Evolutionary conservation across 345 rosid genomes (phyloP).

Genomic region (Eucalyptus sp.): DNA sequence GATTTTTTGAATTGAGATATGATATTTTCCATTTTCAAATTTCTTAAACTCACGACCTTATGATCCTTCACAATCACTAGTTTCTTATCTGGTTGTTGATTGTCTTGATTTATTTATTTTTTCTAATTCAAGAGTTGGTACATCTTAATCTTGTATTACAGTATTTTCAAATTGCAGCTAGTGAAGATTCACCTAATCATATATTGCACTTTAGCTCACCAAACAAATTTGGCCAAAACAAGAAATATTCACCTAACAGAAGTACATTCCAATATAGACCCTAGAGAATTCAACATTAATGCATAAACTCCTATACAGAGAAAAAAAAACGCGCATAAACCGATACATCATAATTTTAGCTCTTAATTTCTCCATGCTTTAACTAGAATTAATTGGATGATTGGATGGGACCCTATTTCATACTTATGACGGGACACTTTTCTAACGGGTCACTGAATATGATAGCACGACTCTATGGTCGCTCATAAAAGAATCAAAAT

Average conservation of each 20-base stretch:
- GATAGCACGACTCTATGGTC: not conserved
- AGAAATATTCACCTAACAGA: not conserved
- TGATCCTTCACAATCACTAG: not conserved
- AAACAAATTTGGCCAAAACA: not conserved
- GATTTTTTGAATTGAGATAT: not conserved
- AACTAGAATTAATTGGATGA: not conserved
- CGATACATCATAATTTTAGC: not conserved
- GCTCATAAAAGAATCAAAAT: not conserved
- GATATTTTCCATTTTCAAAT: not conserved
- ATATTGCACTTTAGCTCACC: not conserved
- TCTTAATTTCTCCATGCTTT: not conserved
- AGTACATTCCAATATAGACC: not conserved
- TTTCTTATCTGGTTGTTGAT: not conserved
- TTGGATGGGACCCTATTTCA: not conserved
- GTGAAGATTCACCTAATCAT: not conserved
- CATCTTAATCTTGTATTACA: not conserved
- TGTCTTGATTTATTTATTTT: not conserved
- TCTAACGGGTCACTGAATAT: fast-evolving
- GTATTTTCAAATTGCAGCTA: not conserved
- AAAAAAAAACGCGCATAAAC: not conserved
- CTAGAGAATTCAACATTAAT: not conserved
- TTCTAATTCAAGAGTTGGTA: not conserved
- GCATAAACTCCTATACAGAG: not conserved
- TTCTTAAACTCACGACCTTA: not conserved
- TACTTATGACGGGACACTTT: not conserved